phyloP scores from a whole-genome alignment of 768 basidiomycete species.

The Pisolithus orientalis region DNA sequence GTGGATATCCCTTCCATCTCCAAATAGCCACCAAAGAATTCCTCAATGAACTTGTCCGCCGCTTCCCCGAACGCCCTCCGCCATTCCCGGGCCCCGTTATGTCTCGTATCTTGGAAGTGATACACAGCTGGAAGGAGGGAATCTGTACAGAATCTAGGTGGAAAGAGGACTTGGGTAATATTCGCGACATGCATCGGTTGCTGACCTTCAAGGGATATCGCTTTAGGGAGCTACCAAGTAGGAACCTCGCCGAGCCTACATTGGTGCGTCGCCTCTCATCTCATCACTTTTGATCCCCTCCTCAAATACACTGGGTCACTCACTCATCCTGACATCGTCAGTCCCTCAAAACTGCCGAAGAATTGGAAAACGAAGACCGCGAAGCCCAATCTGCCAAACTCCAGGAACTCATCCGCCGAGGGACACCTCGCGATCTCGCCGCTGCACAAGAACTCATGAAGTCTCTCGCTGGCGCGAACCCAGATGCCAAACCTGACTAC shows the following conservation, averaged over 20 bases:
- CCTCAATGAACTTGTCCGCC: constrained; percentile 93
- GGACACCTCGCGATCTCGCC: constrained; percentile 90
- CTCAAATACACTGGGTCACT: constrained; percentile 36
- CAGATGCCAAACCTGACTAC: constrained; percentile 92
- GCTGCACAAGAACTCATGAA: constrained; percentile 99
- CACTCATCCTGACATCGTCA: constrained; percentile 22
- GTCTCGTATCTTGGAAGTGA: constrained; percentile 88
- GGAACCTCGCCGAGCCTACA: constrained; percentile 10
- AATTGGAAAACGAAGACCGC: constrained; percentile 93
- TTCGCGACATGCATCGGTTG: constrained; percentile 94
- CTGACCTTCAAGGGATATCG: constrained; percentile 90
- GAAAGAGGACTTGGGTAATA: constrained; percentile 95
- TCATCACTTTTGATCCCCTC: constrained; percentile 8
- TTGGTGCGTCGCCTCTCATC: constrained; percentile 12
- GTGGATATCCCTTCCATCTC: constrained; percentile 96
- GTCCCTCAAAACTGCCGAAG: constrained; percentile 92
- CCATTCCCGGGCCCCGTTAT: constrained; percentile 93
- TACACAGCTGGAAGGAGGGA: constrained; percentile 91
- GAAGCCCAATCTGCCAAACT: constrained; percentile 94
- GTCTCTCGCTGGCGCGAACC: constrained; percentile 87
- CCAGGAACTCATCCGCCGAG: constrained; percentile 95
- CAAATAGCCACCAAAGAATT: constrained; percentile 98
- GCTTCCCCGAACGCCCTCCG: constrained; percentile 96
- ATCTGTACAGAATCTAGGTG: constrained; percentile 86
- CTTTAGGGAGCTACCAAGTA: constrained; percentile 48